phyloP scores from a whole-genome alignment of 2,329 filamentous ascomycete genomes.

The Phaeomoniella chlamydospora region DNA sequence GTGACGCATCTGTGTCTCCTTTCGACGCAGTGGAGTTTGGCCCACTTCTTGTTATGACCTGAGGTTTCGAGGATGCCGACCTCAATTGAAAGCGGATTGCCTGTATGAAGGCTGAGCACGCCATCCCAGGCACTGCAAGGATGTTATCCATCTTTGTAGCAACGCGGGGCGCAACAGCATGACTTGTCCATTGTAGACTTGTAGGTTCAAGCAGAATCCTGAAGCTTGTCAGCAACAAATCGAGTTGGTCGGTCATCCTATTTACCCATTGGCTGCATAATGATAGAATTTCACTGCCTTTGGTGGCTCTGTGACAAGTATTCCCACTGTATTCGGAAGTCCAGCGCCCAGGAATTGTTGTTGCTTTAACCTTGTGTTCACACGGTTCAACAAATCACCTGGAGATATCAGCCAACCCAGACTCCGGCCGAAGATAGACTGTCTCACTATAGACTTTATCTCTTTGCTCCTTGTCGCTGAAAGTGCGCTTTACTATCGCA shows the following conservation, averaged over 20 bases:
- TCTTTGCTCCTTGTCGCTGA: neutral
- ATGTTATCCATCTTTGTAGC: neutral
- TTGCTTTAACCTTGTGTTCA: neutral
- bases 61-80: neutral
- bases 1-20: neutral
- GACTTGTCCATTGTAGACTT: neutral
- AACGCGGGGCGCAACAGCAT: neutral
- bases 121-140: neutral
- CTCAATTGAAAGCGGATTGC: neutral
- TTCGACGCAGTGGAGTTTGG: neutral
- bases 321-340: neutral
- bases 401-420: neutral
- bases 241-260: neutral
- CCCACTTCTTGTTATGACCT: neutral
- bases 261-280: neutral
- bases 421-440: neutral
- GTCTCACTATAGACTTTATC: neutral
- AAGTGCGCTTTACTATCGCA: neutral
- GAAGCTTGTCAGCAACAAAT: neutral
- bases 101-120: neutral
- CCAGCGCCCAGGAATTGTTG: neutral
- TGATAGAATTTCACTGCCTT: neutral
- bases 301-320: neutral
- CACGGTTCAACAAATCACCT: neutral
- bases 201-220: neutral